Evolutionary conservation across 2,329 filamentous ascomycete genomes (phyloP).

Genomic region (Akanthomyces lecanii): DNA sequence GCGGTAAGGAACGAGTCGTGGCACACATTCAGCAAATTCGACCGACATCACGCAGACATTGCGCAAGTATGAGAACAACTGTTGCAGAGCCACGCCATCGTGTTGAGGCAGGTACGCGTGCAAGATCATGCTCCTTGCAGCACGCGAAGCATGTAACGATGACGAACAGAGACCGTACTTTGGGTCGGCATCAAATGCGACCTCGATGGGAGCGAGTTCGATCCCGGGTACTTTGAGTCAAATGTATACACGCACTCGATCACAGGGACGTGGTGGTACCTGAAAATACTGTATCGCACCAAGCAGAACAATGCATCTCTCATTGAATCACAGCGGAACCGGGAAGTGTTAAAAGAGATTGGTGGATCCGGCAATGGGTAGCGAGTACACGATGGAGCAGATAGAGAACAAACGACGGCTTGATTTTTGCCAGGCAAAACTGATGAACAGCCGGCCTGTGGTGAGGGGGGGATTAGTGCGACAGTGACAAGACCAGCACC

Average conservation of each 20-base stretch:
- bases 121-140: background rate
- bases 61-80: too few species aligned
- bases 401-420: too few species aligned
- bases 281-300: background rate
- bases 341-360: background rate
- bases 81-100: background rate
- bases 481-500: background rate
- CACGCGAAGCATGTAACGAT: background rate
- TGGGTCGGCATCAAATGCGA: background rate
- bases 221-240: background rate
- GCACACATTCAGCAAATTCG: background rate
- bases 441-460: background rate
- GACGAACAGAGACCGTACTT: background rate
- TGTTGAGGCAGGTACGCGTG: too few species aligned
- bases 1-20: conserved; percentile 8
- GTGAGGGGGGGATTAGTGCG: background rate
- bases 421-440: background rate
- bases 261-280: background rate
- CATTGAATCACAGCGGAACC: background rate
- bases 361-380: background rate
- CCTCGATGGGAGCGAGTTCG: background rate
- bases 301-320: background rate
- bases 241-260: background rate
- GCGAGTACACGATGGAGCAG: background rate
- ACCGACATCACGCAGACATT: too few species aligned